Evolutionary conservation across 345 rosid species (phyloP).

Genomic region (Adansonia digitata): DNA sequence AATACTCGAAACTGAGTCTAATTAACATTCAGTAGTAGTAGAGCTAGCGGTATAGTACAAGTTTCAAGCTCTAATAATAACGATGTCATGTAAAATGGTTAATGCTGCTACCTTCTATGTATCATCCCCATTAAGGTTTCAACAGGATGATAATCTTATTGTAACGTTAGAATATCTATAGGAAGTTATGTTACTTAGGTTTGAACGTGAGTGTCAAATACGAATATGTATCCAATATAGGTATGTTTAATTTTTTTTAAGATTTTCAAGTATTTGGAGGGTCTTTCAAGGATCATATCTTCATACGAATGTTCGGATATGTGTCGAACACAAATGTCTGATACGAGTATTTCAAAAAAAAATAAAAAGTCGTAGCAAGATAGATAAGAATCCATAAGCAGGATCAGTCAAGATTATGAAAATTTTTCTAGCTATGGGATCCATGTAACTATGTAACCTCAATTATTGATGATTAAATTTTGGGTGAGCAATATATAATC

Average conservation of each 20-base stretch:
- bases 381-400: too few relatives aligned
- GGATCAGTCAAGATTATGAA: not conserved
- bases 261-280: too few relatives aligned
- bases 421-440: not conserved
- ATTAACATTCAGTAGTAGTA: not conserved
- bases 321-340: too few relatives aligned
- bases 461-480: not conserved
- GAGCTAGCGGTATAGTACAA: not conserved
- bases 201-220: too few relatives aligned
- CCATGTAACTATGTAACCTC: not conserved
- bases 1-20: not conserved
- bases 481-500: not conserved
- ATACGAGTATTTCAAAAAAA: too few relatives aligned
- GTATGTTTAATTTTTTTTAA: too few relatives aligned
- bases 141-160: not conserved
- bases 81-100: not conserved
- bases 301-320: too few relatives aligned
- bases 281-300: too few relatives aligned
- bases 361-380: too few relatives aligned
- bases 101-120: not conserved
- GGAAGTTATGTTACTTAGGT: not conserved
- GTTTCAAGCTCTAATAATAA: not conserved
- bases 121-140: not conserved
- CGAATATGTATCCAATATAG: too few relatives aligned
- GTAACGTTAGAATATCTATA: not conserved